phyloP scores from a whole-genome alignment of 805 yeast genomes.

The Starmerella floricola region DNA sequence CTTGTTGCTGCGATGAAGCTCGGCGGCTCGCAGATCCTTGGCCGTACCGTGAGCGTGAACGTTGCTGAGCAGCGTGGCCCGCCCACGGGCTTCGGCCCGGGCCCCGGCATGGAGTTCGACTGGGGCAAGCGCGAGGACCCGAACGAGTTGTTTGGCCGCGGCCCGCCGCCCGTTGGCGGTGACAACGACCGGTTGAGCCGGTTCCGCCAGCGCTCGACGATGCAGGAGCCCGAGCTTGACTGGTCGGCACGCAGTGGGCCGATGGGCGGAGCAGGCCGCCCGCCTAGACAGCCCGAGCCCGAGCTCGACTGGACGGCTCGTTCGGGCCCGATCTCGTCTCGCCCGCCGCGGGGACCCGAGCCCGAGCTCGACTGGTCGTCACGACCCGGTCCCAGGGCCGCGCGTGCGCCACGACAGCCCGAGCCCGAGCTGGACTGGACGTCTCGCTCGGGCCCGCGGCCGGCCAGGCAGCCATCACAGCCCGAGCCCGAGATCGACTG shows the following conservation, averaged over 20 bases:
- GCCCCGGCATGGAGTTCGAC: constrained; percentile 19
- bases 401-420: constrained; percentile 27
- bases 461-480: background rate
- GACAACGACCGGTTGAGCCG: constrained; percentile 34
- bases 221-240: constrained; percentile 16
- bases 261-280: constrained; percentile 14
- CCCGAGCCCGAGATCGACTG: constrained; percentile 19
- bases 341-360: constrained; percentile 19
- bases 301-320: constrained; percentile 8
- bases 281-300: constrained; percentile 5
- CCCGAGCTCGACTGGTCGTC: constrained; percentile 19
- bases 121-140: constrained; percentile 19
- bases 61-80: constrained; percentile 62
- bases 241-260: constrained; percentile 21
- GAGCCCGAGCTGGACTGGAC: constrained; percentile 26
- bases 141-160: constrained; percentile 31
- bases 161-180: constrained; percentile 28
- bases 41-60: constrained; percentile 55
- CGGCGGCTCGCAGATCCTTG: constrained; percentile 58
- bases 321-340: constrained; percentile 8
- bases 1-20: constrained; percentile 61
- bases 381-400: constrained; percentile 26
- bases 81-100: constrained; percentile 34
- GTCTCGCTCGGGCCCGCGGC: constrained; percentile 14
- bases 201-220: constrained; percentile 8